Percentiles rank a stretch among this genome's conserved stretches.
These are phyloP conservation scores for Ophiocordyceps robertsii DNA, from an alignment of 2,329 filamentous ascomycete genomes.

Conservation along the genomic window DNA sequence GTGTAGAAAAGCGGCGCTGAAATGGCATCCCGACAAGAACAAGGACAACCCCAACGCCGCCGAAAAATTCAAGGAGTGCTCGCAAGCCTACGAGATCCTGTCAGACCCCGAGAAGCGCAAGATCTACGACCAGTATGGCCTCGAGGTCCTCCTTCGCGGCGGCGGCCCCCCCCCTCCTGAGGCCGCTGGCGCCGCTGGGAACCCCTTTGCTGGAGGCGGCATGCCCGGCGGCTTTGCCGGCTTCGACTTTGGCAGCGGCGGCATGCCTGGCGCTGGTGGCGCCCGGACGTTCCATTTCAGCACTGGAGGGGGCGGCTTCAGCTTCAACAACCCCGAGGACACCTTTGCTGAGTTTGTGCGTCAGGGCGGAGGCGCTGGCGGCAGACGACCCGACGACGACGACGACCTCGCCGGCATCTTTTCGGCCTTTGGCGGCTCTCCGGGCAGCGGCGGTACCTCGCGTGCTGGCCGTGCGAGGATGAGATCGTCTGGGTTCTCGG, in stretches of 20 bases:
- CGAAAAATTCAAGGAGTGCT: constrained; percentile 97
- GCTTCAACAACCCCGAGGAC: constrained; percentile 68
- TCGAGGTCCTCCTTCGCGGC: constrained; percentile 81
- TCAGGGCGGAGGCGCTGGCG: constrained; percentile 23
- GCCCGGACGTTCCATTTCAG: constrained; percentile 53
- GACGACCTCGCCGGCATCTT: constrained; percentile 43
- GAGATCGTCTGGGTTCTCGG: constrained; percentile 26
- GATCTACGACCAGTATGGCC: constrained; percentile 85
- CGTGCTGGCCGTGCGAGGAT: constrained; percentile 25
- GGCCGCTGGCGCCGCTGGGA: constrained; percentile 39
- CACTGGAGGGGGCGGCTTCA: constrained; percentile 49
- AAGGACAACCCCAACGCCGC: constrained; percentile 72
- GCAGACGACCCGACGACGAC: constrained; percentile 13
- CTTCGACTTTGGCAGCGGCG: constrained; percentile 37
- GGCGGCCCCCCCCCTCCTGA: constrained; percentile 55
- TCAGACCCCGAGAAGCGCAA: constrained; percentile 95
- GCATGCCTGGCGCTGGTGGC: constrained; percentile 26
- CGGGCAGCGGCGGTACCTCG: constrained; percentile 10
- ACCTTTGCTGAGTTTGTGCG: constrained; percentile 81
- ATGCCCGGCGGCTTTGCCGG: constrained; percentile 39
- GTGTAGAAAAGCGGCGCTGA: constrained; percentile 68
- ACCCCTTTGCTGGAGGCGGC: constrained; percentile 45
- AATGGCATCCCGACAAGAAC: constrained; percentile 97
- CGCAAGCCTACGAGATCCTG: constrained; percentile 94
- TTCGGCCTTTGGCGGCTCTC: constrained; percentile 28